A percentile compares a stretch with the other conserved stretches of the same genome.
Conservation (phyloP, 2,329 filamentous ascomycete species). For the Colletotrichum cordylinicola region DNA sequence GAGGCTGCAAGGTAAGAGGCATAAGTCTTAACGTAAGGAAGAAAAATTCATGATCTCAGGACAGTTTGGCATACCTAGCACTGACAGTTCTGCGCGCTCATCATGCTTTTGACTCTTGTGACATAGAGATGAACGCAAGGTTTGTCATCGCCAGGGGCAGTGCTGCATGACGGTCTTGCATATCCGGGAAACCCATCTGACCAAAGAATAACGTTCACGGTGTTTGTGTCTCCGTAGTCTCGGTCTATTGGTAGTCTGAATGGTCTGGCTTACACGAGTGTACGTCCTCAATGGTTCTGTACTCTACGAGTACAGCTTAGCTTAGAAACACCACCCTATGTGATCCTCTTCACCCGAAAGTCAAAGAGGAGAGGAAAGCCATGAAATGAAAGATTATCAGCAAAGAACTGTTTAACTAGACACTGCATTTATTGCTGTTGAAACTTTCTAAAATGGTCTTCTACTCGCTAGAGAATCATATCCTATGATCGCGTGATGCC, state of each 20-base stretch:
- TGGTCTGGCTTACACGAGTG: background rate
- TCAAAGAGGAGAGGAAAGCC: background rate
- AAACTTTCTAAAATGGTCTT: background rate
- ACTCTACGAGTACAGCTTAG: background rate
- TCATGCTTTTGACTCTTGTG: background rate
- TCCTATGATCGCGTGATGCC: background rate
- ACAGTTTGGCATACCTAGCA: background rate
- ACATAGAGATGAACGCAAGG: background rate
- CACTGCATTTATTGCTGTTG: background rate
- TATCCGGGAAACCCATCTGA: background rate
- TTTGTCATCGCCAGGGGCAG: background rate
- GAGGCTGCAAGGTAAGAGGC: background rate
- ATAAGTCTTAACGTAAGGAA: background rate
- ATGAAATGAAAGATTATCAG: background rate
- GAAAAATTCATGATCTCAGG: background rate
- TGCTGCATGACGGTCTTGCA: background rate
- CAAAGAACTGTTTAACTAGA: background rate
- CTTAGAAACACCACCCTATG: background rate
- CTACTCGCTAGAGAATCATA: background rate
- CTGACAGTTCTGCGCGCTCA: background rate
- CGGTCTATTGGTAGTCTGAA: background rate
- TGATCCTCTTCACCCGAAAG: background rate
- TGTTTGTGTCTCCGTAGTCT: background rate
- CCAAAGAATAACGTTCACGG: background rate
- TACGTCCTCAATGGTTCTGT: background rate